A percentile compares a stretch with the other conserved stretches of the same genome.
Evolutionary conservation across 352 stramenopile species (phyloP).

Genomic region (Phytophthora meadii): DNA sequence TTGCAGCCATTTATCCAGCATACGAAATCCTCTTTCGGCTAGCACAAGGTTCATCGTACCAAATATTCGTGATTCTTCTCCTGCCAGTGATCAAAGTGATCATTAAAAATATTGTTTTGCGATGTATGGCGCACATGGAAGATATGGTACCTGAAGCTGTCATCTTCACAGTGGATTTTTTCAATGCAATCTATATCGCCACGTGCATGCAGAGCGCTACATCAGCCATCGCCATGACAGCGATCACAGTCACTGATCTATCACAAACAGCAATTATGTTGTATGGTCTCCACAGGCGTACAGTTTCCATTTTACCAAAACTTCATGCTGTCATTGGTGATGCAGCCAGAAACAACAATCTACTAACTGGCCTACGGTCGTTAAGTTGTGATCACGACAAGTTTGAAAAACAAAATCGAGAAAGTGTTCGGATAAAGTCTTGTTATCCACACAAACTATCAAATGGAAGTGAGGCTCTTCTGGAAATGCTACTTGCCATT

Average conservation of each 20-base stretch:
- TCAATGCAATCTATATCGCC: constrained; percentile 34
- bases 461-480: not conserved
- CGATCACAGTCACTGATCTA: constrained; percentile 21
- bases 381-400: constrained; percentile 10
- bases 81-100: constrained; percentile 37
- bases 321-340: not conserved
- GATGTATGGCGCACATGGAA: constrained; percentile 11
- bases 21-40: constrained; percentile 27
- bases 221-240: constrained; percentile 11
- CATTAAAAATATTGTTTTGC: constrained; percentile 33
- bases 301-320: constrained; percentile 4
- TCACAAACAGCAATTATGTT: constrained; percentile 24
- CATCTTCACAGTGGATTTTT: constrained; percentile 36
- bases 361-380: not conserved
- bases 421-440: constrained; percentile 2
- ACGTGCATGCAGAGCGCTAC: constrained; percentile 31
- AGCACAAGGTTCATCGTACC: constrained; percentile 10
- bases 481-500: constrained; percentile 1
- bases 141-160: constrained; percentile 29
- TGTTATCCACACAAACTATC: constrained; percentile 3
- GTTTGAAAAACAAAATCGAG: constrained; percentile 6
- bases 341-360: not conserved
- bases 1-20: constrained; percentile 24
- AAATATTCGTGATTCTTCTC: constrained; percentile 19
- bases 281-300: constrained; percentile 9